Evolutionary conservation across 148 eudicot species (phyloP).

Genomic region (Oxyria digyna): DNA sequence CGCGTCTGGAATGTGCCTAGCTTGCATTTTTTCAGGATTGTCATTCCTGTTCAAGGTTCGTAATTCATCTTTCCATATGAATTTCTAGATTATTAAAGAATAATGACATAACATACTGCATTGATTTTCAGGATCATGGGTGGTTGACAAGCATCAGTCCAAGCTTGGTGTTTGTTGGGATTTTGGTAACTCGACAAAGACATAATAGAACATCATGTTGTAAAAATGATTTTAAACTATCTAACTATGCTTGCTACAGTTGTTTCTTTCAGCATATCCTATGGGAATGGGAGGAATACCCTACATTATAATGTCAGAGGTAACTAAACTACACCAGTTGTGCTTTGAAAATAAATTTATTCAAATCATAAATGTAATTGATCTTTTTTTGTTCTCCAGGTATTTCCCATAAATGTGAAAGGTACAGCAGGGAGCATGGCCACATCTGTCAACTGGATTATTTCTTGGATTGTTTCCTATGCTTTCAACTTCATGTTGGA

Average conservation of each 20-base stretch:
- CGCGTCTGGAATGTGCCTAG: constrained; percentile 9
- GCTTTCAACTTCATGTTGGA: constrained; percentile 3
- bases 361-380: not conserved
- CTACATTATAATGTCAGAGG: constrained; percentile 25
- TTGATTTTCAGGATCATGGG: constrained; percentile 17
- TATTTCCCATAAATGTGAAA: constrained; percentile 7
- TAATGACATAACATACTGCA: too few species aligned
- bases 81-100: too few species aligned
- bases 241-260: constrained; percentile 9
- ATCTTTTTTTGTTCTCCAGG: not conserved
- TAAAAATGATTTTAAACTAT: too few species aligned
- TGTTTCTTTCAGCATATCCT: constrained; percentile 17
- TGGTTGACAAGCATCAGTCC: constrained; percentile 16
- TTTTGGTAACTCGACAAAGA: constrained; percentile 9
- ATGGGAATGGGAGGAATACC: constrained; percentile 30
- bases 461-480: not conserved
- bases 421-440: not conserved
- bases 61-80: not conserved
- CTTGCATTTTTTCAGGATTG: constrained; percentile 12
- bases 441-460: not conserved
- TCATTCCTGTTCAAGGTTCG: constrained; percentile 13
- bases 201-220: too few species aligned
- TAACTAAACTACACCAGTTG: not conserved
- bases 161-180: constrained; percentile 18
- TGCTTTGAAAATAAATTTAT: not conserved